Evolutionary conservation across 306 rosid species (phyloP).

Genomic region (Sophora flavescens): DNA sequence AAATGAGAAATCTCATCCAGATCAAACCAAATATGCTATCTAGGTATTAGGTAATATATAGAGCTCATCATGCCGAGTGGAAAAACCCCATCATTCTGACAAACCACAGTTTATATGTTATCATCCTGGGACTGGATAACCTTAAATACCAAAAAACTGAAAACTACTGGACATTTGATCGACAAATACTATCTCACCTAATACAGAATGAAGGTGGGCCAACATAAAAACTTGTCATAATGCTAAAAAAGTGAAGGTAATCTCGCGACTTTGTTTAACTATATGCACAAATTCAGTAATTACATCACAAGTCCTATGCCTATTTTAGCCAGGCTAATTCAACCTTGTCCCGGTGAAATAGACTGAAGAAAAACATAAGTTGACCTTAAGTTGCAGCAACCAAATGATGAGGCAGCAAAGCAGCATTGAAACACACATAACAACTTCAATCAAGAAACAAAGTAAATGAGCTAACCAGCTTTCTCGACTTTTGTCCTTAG

Average conservation of each 20-base stretch:
- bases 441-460: constrained; percentile 27
- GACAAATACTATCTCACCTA: not conserved
- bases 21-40: not conserved
- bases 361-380: constrained; percentile 3
- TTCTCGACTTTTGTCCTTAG: constrained; percentile 98
- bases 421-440: not conserved
- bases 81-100: not conserved
- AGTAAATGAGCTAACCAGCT: constrained; percentile 80
- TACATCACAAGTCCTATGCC: not conserved
- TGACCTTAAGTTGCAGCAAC: not conserved
- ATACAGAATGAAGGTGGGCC: constrained; percentile 3
- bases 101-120: not conserved
- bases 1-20: constrained; percentile 13
- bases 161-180: not conserved
- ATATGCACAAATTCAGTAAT: not conserved
- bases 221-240: constrained; percentile 4
- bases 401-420: constrained; percentile 20
- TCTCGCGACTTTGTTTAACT: not conserved
- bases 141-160: not conserved
- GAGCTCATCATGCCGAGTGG: not conserved
- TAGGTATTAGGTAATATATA: not conserved
- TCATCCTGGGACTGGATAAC: not conserved
- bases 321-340: not conserved
- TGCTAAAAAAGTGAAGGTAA: not conserved
- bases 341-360: constrained; percentile 15